These are phyloP conservation scores for Galerina marginata DNA, from an alignment of 768 basidiomycete species.

Conservation along the genomic window DNA sequence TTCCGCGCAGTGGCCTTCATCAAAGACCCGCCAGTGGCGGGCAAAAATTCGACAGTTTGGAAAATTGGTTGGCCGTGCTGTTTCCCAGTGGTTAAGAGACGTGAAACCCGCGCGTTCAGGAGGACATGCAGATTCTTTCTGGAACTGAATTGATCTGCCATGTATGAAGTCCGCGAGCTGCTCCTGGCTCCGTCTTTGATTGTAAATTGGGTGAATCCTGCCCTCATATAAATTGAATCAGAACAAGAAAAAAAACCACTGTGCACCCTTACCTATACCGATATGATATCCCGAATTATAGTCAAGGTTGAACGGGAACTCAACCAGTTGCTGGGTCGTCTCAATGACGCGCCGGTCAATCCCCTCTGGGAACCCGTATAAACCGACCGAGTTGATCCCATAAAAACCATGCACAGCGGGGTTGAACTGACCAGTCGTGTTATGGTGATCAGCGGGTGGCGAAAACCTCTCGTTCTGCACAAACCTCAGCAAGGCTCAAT, in stretches of 20 bases:
- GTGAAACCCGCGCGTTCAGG: conserved; percentile 29
- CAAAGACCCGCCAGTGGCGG: background rate
- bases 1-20: conserved; percentile 16
- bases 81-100: conserved; percentile 20
- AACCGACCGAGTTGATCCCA: conserved; percentile 30
- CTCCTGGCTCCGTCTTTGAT: conserved; percentile 33
- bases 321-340: conserved; percentile 29
- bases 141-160: conserved; percentile 28
- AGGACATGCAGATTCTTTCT: conserved; percentile 39
- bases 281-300: conserved; percentile 39
- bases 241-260: conserved; percentile 13
- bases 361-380: conserved; percentile 27
- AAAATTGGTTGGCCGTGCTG: conserved; percentile 20
- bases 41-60: conserved; percentile 26
- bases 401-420: conserved; percentile 32
- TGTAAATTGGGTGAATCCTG: conserved; percentile 35
- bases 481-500: conserved; percentile 1
- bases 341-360: conserved; percentile 33
- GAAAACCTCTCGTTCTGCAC: conserved; percentile 37
- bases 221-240: background rate
- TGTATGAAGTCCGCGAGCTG: conserved; percentile 37
- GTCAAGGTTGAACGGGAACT: conserved; percentile 44
- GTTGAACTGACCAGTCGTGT: conserved; percentile 36
- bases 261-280: conserved; percentile 13
- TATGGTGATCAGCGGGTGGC: conserved; percentile 34